phyloP scores from a whole-genome alignment of 495 filamentous ascomycete species.

The Penicillium egyptiacum region DNA sequence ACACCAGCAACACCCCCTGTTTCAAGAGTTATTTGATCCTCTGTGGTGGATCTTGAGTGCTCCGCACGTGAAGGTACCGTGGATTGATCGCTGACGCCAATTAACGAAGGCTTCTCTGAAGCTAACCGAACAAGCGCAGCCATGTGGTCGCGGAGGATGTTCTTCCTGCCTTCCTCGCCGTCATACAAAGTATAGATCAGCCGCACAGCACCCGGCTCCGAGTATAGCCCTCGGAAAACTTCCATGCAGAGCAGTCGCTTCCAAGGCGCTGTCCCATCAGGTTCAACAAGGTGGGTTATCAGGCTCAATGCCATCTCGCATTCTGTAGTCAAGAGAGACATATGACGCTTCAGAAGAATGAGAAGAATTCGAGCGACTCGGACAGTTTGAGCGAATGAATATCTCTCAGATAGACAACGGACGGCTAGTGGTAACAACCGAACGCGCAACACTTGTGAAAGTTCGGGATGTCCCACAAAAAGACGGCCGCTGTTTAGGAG shows the following conservation, averaged over 20 bases:
- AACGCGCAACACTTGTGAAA: conserved; percentile 73
- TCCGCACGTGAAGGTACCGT: conserved; percentile 61
- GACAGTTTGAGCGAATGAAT: conserved; percentile 79
- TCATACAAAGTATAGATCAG: conserved; percentile 83
- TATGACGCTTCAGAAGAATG: conserved; percentile 71
- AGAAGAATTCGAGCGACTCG: conserved; percentile 80
- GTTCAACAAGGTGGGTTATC: conserved; percentile 86
- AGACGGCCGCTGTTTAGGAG: conserved; percentile 80
- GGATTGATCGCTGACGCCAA: conserved; percentile 84
- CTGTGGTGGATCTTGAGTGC: conserved; percentile 47
- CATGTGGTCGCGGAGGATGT: conserved; percentile 77
- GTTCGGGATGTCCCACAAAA: conserved; percentile 75
- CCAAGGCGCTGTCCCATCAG: conserved; percentile 74
- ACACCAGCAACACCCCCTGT: conserved; percentile 85
- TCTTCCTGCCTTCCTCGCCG: conserved; percentile 65
- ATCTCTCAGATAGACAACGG: conserved; percentile 71
- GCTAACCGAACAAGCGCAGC: conserved; percentile 83
- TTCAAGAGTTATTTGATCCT: conserved; percentile 84
- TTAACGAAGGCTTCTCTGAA: conserved; percentile 82
- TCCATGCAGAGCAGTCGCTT: conserved; percentile 90
- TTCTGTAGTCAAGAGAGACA: conserved; percentile 71
- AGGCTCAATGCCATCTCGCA: conserved; percentile 82
- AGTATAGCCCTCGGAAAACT: conserved; percentile 78
- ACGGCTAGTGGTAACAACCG: conserved; percentile 81
- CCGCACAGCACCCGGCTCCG: conserved; percentile 72